Percentiles rank a stretch among this genome's conserved stretches.
Conservation (phyloP, 805 yeast species). For the Yarrowia phangngaensis region DNA sequence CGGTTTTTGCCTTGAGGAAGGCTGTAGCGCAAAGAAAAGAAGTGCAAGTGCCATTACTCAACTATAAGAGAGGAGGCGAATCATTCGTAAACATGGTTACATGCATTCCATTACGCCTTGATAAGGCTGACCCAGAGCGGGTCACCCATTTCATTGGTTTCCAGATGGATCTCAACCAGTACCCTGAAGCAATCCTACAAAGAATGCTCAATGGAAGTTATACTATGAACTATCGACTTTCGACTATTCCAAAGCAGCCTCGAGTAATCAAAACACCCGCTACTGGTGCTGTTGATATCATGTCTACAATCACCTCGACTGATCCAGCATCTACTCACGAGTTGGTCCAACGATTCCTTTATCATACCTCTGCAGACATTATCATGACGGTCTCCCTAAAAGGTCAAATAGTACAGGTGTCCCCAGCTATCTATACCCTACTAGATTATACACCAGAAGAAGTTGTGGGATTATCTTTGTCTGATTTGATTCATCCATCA, state of each 20-base stretch:
- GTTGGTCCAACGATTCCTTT: slow-evolving; percentile 24
- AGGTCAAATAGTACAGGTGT: slow-evolving; percentile 17
- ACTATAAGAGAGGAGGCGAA: slow-evolving; percentile 24
- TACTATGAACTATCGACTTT: slow-evolving; percentile 23
- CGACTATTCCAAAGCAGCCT: slow-evolving; percentile 7
- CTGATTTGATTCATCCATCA: slow-evolving; percentile 18
- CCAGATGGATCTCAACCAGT: slow-evolving; percentile 26
- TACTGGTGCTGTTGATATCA: slow-evolving; percentile 1
- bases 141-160: slow-evolving; percentile 24
- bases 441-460: slow-evolving; percentile 21
- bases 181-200: slow-evolving; percentile 24
- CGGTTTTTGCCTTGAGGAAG: slow-evolving; percentile 12
- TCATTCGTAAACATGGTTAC: slow-evolving; percentile 25
- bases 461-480: slow-evolving; percentile 1
- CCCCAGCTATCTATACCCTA: slow-evolving; percentile 3
- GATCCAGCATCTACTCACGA: slow-evolving; percentile 13
- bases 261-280: slow-evolving; percentile 5
- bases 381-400: slow-evolving; percentile 16
- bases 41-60: slow-evolving; percentile 21
- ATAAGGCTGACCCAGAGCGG: slow-evolving; percentile 1
- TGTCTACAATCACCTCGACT: slow-evolving; percentile 13
- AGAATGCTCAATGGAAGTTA: slow-evolving; percentile 24
- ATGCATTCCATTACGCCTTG: slow-evolving; percentile 10
- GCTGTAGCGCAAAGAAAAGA: slow-evolving; percentile 5
- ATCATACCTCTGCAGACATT: slow-evolving; percentile 20